A percentile compares a stretch with the other conserved stretches of the same genome.
Conservation (phyloP, 1,139 yeast genomes). For the Protomyces gravidus region DNA sequence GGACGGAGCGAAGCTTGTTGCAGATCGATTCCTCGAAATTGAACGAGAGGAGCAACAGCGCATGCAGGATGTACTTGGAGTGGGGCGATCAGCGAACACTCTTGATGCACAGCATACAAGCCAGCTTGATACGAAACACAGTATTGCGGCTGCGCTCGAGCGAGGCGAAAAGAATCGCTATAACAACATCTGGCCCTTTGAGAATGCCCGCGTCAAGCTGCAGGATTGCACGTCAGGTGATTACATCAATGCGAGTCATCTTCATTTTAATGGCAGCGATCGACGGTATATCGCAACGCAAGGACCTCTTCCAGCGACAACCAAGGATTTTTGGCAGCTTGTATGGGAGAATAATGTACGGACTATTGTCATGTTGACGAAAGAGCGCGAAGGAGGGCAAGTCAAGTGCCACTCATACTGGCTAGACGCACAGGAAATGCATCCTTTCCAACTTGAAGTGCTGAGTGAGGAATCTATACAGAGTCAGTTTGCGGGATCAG, state of each 20-base stretch:
- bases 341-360: constrained; percentile 59
- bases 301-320: constrained; percentile 73
- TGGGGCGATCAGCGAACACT: constrained; percentile 28
- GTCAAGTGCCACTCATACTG: constrained; percentile 58
- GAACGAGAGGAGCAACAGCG: constrained; percentile 43
- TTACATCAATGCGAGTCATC: constrained; percentile 62
- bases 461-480: neutral
- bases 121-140: constrained; percentile 41
- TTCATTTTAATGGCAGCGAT: constrained; percentile 41
- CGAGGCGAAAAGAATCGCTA: constrained; percentile 64
- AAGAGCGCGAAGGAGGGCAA: constrained; percentile 51
- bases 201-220: constrained; percentile 67
- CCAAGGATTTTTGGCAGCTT: constrained; percentile 78
- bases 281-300: constrained; percentile 72
- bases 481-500: neutral
- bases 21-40: constrained; percentile 42
- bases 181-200: constrained; percentile 76
- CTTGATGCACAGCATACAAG: constrained; percentile 39
- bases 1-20: constrained; percentile 40
- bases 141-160: constrained; percentile 68
- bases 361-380: constrained; percentile 66
- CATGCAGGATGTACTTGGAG: constrained; percentile 37
- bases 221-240: constrained; percentile 41
- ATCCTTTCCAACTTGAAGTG: neutral
- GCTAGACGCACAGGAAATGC: constrained; percentile 38